Base-by-base conservation (phyloP, 2,329 filamentous ascomycete genomes). In the Penicillium sp. region DNA sequence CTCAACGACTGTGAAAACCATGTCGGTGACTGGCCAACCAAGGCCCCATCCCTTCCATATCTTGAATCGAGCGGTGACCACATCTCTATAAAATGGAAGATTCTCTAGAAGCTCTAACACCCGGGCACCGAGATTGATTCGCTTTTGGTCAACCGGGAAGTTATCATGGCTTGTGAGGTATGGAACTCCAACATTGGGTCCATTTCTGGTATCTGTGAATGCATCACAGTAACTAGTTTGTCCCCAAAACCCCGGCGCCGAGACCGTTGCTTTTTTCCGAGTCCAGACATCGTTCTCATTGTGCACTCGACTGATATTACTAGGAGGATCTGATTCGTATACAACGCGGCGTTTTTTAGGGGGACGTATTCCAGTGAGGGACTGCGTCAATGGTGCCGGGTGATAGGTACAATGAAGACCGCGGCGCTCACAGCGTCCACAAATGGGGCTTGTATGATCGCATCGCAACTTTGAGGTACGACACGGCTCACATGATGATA, bases 401-500 rank as follows among this genome's bases (percentile, higher is more conserved):
- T 53, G 51, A 48, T 48, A 53, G 4, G 31, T 31, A 35, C 51
- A 53, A 26, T 29, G 37, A 22, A 53, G 44, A 22, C 29, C n/a
- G 9, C 51, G 51, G 16, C 51, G 51, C 20, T 26, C 44, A 32
- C 51, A 53, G 13, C 51, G 44, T 24, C 44, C 51, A 42, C 51
- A 53, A 5, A 48, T 31, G 4, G 51, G 51, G 20, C 44, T 53
- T 20, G 38, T 42, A 50, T 67, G 64, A 20, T 67, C 65, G 48
- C 65, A 67, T 24, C 65, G 62, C n/a, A 67, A 46, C 40, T 67
- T 67, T 11, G 64, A 60, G 39, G 55, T 65, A 14, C 65, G 61
- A 22, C 65, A 67, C 3, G 65, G 61, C 53, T 66, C 64, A 44
- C 64, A 66, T 3, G 64, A 66, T 1, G 64, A 59, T 16, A 62